Evolutionary conservation across 768 basidiomycete species (phyloP), one percentile per base, ranked within the genome.

Genomic region (Boletus rufocinnamomeus): DNA sequence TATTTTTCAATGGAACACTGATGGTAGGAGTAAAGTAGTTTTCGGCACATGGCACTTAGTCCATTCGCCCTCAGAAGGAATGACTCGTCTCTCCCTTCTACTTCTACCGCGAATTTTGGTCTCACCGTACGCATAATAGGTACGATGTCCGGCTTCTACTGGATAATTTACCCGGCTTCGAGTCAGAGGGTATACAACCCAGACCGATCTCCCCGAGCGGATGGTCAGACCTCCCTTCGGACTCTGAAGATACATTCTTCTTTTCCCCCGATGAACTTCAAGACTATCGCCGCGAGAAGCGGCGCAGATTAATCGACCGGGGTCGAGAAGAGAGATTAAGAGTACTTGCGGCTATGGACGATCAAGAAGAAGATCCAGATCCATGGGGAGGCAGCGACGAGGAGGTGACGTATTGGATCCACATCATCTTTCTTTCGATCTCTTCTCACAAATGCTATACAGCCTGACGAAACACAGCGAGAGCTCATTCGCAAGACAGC

Each of bases 181-280:
- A 17, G 46, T 43, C 57, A 25, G 55, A 62, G 47, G 27, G 9
- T 9, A 38, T 16, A 32, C 60, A 27, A 14, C 27, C 1, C 13
- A 48, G 66, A 54, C 60, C 79, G 1, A 72, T 69, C 25, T 84
- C 86, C 0, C 82, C 84, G 3, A 74, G 79, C 4, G 90, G 89
- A 9, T 95, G 92, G 92, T 88, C 87, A 0, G 88, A 93, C 69
- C 80, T 95, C 3, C 87, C 92, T 6, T 93, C 93, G 0, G 93
- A 95, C 66, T 69, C 84, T 6, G 93, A 95, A 74, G 93, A 95
- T 63, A 88, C 83, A 0, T 95, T 93, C 73, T 91, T 90, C 74
- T 81, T 95, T 60, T 79, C 84, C 1, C 81, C 81, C 0, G 77
- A 79, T 7, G 93, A 94, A 62, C 74, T 79, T 3, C 84, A 85